Evolutionary conservation across 257 asterid genomes (phyloP).

Genomic region (Solanum piurae): DNA sequence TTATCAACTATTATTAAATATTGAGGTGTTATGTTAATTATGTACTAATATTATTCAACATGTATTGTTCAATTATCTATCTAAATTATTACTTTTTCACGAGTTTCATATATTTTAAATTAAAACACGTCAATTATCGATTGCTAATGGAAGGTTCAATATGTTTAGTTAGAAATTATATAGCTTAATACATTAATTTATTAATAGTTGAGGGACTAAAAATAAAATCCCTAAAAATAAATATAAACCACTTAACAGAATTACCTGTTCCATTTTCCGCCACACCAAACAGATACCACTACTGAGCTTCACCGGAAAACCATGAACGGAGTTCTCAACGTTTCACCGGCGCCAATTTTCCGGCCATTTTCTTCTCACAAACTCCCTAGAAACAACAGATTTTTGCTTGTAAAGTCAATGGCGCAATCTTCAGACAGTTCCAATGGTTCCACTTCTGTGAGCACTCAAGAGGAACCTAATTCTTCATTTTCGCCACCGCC

Average conservation of each 20-base stretch:
- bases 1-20: neutral
- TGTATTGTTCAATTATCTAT: neutral
- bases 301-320: neutral
- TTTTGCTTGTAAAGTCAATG: conserved; percentile 21
- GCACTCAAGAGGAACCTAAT: conserved; percentile 16
- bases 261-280: conserved; percentile 2
- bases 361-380: conserved; percentile 26
- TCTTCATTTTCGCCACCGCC: conserved; percentile 59
- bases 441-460: conserved; percentile 19
- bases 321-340: conserved; percentile 56
- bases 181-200: neutral
- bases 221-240: neutral
- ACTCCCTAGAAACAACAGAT: conserved; percentile 7
- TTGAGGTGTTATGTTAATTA: no score
- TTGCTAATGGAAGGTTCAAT: neutral
- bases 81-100: no score
- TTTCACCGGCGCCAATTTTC: conserved; percentile 34
- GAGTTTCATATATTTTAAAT: neutral
- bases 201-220: neutral
- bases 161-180: neutral
- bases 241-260: neutral
- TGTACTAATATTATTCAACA: neutral
- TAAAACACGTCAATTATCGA: no score
- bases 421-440: conserved; percentile 51
- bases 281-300: neutral